Conservation (phyloP, 305 asterid genomes). For the Withania somnifera region DNA sequence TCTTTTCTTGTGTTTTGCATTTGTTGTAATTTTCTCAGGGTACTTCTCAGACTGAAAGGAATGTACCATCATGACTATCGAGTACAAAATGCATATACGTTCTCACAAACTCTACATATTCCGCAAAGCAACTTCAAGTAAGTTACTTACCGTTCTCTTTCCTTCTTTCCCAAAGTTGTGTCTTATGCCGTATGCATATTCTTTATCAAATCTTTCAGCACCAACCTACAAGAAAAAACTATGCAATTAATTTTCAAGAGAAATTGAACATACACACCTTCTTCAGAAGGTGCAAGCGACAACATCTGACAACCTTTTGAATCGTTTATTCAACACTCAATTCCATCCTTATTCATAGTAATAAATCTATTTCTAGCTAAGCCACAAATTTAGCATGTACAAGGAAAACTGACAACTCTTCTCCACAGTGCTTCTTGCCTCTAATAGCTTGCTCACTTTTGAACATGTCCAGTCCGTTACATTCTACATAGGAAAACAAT, state of each 20-base stretch:
- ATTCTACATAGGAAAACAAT: background rate
- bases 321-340: background rate
- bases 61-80: background rate
- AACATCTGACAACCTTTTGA: background rate
- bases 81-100: background rate
- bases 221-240: constrained; percentile 57
- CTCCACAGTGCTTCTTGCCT: background rate
- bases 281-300: background rate
- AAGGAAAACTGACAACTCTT: background rate
- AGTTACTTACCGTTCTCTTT: constrained; percentile 70
- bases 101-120: background rate
- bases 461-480: background rate
- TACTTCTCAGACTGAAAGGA: background rate
- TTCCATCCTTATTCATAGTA: background rate
- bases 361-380: background rate
- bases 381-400: background rate
- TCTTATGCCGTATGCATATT: constrained; percentile 77
- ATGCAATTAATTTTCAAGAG: background rate
- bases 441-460: too few species aligned
- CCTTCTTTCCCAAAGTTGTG: constrained; percentile 99
- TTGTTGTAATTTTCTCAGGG: background rate
- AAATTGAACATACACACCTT: background rate
- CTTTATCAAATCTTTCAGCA: constrained; percentile 91
- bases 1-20: background rate
- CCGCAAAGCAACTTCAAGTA: background rate